Conservation (phyloP, 2,329 filamentous ascomycete species). For the Colletotrichum phormii region DNA sequence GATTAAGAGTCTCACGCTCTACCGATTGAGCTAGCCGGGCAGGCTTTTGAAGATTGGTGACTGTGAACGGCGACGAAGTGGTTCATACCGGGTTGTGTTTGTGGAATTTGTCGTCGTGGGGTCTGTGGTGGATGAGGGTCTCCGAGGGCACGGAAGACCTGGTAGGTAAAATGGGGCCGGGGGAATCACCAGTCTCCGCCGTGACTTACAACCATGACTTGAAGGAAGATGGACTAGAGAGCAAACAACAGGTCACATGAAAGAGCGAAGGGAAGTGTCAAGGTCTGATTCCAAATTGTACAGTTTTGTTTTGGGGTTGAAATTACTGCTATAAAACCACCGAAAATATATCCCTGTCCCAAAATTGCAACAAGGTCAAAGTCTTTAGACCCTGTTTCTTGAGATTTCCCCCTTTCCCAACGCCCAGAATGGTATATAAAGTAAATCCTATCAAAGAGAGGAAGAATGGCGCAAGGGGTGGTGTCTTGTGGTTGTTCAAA, state of each 20-base stretch:
- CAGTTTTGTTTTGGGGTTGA: slow-evolving; percentile 3
- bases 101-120: neutral
- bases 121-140: neutral
- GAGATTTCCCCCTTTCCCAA: slow-evolving; percentile 29
- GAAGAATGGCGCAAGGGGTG: neutral
- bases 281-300: slow-evolving; percentile 2
- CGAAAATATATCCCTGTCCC: slow-evolving; percentile 3
- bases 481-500: neutral
- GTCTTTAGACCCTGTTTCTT: slow-evolving; percentile 21
- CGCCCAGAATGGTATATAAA: slow-evolving; percentile 38
- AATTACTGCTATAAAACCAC: slow-evolving; percentile 32
- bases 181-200: neutral
- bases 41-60: slow-evolving; percentile 6
- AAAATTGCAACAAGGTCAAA: slow-evolving; percentile 1
- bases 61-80: rapidly evolving
- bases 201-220: neutral
- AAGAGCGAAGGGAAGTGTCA: neutral
- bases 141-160: slow-evolving; percentile 20
- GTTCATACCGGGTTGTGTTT: neutral
- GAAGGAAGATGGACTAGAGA: neutral
- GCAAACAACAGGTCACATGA: no score
- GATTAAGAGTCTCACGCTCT: slow-evolving; percentile 80
- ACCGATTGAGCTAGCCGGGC: slow-evolving; percentile 76
- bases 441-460: slow-evolving; percentile 11
- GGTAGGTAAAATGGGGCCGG: slow-evolving; percentile 13